Base-by-base conservation (phyloP, 2,329 filamentous ascomycete species). In the Remersonia thermophila region DNA sequence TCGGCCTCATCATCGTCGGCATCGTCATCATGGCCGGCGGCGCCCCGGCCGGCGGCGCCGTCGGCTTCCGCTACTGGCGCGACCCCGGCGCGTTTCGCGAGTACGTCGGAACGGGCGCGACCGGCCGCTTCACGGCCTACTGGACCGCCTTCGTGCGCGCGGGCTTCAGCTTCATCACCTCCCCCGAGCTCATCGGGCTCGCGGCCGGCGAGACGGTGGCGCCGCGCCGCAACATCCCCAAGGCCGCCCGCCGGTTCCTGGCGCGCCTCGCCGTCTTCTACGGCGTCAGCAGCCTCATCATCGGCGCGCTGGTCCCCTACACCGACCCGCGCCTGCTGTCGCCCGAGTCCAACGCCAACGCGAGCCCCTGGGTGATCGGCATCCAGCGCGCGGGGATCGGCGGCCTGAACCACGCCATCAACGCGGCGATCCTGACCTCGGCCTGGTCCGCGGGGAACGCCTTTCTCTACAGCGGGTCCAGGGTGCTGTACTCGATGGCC, bases 401-500 rank as follows among this genome's bases (percentile, higher is more conserved):
- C 2, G 69, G 65, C 1, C 66, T 83, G 2, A 72, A 78, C 47
- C 71, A 71, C 42, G 66, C 81, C 46, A 77, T 83, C 60, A 83
- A 83, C 51, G 77, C 67, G 25, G 74, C 71, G 14, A 71, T 83
- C 47, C 60, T 82, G 35, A 75, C 78, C 12, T 79, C 74, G 5
- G 78, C 77, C 2, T 73, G 71, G 65, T 74, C 71, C 1, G 71
- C 71, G 6, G 71, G 67, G 17, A 76, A 74, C 49, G 69, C 71
- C 0, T 73, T 73, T 60, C 61, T 74, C 36, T 81, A 81, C 56
- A 77, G 73, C 1, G 76, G 78, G 34, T 78, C 73, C 29, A 73
- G 81, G 51, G 73, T 84, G 14, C 62, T 86, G 7, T 77, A 81
- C 51, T 77, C 75, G 39, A 71, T 86, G 52, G 69, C 79, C 0